These are phyloP conservation scores for Laetiporus sulphureus DNA, from an alignment of 1,284 basidiomycete species.

Conservation along the genomic window DNA sequence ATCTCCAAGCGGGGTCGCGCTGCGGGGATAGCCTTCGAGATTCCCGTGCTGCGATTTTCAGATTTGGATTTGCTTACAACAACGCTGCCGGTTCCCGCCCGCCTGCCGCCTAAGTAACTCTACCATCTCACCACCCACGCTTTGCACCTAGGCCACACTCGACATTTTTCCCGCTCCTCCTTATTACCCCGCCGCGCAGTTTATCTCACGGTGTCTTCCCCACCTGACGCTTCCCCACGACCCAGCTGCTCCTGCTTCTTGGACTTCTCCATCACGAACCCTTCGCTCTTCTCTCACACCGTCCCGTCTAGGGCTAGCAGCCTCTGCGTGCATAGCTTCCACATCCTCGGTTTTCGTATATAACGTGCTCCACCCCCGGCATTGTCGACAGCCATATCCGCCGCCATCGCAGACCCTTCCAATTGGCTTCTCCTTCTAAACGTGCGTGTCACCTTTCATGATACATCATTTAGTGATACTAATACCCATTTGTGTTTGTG, in stretches of 20 bases:
- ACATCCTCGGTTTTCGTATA: conserved; percentile 1
- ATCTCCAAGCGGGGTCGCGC: background rate
- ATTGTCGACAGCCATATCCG: background rate
- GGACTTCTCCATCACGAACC: conserved; percentile 3
- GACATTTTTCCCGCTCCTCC: background rate
- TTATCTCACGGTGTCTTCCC: background rate
- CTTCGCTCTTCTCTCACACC: background rate
- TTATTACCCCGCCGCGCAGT: background rate
- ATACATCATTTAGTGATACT: conserved; percentile 4
- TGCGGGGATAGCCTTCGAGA: background rate
- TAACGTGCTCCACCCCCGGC: background rate
- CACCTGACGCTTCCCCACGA: background rate
- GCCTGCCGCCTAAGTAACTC: background rate
- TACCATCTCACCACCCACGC: background rate
- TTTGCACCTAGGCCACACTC: background rate
- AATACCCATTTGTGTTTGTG: conserved; percentile 7
- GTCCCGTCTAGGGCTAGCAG: background rate
- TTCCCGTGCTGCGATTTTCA: too few relatives aligned
- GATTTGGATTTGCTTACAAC: background rate
- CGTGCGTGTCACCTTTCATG: background rate
- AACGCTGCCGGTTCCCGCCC: too few relatives aligned
- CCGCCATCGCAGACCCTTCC: background rate
- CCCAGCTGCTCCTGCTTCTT: background rate
- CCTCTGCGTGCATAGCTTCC: conserved; percentile 1
- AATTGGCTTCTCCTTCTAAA: background rate